Evolutionary conservation across 2,329 filamentous ascomycete genomes (phyloP).

Genomic region (Pseudonectria foliicola): DNA sequence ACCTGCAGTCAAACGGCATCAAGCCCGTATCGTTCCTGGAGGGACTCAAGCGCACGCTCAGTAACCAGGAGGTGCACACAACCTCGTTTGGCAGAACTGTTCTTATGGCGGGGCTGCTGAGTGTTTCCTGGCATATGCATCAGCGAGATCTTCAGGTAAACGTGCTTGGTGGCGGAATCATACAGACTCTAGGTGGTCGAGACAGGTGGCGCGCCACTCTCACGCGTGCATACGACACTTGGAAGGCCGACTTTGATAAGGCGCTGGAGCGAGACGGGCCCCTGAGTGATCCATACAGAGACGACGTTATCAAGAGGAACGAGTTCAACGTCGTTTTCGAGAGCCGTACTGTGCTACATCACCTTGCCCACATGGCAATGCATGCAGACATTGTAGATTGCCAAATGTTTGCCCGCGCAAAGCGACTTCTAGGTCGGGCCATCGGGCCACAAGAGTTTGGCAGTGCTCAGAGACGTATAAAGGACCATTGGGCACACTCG

Average conservation of each 20-base stretch:
- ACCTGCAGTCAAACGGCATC: slow-evolving; percentile 70
- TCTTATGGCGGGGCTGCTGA: slow-evolving; percentile 87
- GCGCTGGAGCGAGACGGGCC: slow-evolving; percentile 57
- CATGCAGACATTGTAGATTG: slow-evolving; percentile 97
- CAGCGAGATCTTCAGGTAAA: slow-evolving; percentile 90
- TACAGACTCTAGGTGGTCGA: slow-evolving; percentile 71
- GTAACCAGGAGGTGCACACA: slow-evolving; percentile 76
- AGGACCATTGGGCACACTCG: slow-evolving; percentile 80
- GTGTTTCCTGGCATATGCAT: slow-evolving; percentile 96
- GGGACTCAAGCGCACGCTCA: slow-evolving; percentile 81
- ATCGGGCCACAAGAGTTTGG: slow-evolving; percentile 78
- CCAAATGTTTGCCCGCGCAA: slow-evolving; percentile 88
- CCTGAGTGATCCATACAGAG: slow-evolving; percentile 46
- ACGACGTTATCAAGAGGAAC: slow-evolving; percentile 53
- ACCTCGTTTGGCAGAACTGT: slow-evolving; percentile 91
- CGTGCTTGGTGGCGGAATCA: slow-evolving; percentile 66
- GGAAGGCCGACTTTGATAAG: slow-evolving; percentile 88
- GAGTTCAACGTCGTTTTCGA: slow-evolving; percentile 66
- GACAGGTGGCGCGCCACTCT: slow-evolving; percentile 87
- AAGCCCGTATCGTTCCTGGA: slow-evolving; percentile 85
- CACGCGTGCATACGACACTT: slow-evolving; percentile 83
- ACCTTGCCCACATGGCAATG: slow-evolving; percentile 95
- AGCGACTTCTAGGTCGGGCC: slow-evolving; percentile 73
- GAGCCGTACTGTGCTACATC: slow-evolving; percentile 81
- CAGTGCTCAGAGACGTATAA: slow-evolving; percentile 75